Base-by-base conservation (phyloP, 192 early-diverging fungal genomes). In the Kickxella alabastrina region DNA sequence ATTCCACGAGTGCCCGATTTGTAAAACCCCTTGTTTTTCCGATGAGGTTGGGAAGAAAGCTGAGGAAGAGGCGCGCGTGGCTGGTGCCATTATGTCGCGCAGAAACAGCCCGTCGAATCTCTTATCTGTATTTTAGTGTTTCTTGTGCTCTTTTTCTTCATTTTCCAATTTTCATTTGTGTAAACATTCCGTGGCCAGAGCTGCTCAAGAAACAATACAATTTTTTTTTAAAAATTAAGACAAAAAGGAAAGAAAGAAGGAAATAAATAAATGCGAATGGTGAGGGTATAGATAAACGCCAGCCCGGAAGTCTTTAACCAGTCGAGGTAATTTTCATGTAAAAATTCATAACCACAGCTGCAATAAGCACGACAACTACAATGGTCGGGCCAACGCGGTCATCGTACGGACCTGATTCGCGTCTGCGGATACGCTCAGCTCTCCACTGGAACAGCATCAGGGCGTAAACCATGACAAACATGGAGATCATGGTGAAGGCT, bases 311-410 rank as follows among this genome's bases (percentile, higher is more conserved):
- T 10, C 7, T 1, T 12, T 57, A 63, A 21, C 49, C 46, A n/a
- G 54, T 48, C 15, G 43, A 37, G 15, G 56, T 59, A 52, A 83
- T 74, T 61, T 83, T 83, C 54, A 83, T 57, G 27, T 74, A 84
- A 72, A 92, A 87, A 68, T 92, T 92, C 51, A 87, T 59, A 28
- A 85, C 24, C 21, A 90, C 79, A 3, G 84, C 85, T 15, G 59
- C 54, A 25, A 89, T 54, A 44, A 91, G 64, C 47, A 84, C 81
- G 15, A 83, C 26, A 17, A 87, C 87, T 10, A 88, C 55, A 0
- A 83, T 45, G 0, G 83, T 81, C 0, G 87, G 87, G 0, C 82
- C 87, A 44, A 69, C 72, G 10, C 76, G 79, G 53, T 86, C 82
- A 55, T 85, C 84, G 54, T 84, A 88, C 1, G 82, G 81, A 12